Conservation (phyloP, 2,329 filamentous ascomycete genomes). For the Alternaria novae-zelandiae region DNA sequence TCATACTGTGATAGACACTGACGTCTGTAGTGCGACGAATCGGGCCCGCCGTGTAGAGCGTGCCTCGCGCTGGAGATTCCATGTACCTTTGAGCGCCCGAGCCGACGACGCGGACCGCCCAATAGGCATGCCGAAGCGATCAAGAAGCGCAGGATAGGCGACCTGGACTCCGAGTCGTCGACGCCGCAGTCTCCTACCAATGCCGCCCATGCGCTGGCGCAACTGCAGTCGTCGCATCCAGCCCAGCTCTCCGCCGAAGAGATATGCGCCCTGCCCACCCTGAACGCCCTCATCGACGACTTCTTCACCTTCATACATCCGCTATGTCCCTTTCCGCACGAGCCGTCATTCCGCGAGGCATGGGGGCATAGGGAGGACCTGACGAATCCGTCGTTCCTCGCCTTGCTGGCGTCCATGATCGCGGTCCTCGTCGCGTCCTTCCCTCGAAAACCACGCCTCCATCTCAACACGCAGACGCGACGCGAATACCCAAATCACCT, state of each 20-base stretch:
- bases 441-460: constrained; percentile 71
- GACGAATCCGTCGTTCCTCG: constrained; percentile 70
- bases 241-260: constrained; percentile 65
- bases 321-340: constrained; percentile 77
- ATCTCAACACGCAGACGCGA: constrained; percentile 71
- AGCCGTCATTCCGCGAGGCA: constrained; percentile 75
- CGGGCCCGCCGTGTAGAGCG: constrained; percentile 69
- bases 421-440: constrained; percentile 76
- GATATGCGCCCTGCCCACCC: constrained; percentile 72
- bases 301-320: constrained; percentile 86
- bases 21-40: constrained; percentile 64
- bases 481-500: constrained; percentile 73
- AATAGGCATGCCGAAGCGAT: constrained; percentile 71
- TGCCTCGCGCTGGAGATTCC: constrained; percentile 70
- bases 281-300: constrained; percentile 76
- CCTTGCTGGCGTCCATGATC: constrained; percentile 76
- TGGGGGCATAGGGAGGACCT: constrained; percentile 72
- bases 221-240: constrained; percentile 55
- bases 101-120: constrained; percentile 68
- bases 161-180: constrained; percentile 50
- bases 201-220: constrained; percentile 60
- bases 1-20: constrained; percentile 6
- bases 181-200: constrained; percentile 60
- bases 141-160: constrained; percentile 65
- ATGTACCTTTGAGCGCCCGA: constrained; percentile 70